Percentiles rank a stretch among this genome's conserved stretches.
phyloP scores from a whole-genome alignment of 257 asterid species.

The Ilex aquifolium region DNA sequence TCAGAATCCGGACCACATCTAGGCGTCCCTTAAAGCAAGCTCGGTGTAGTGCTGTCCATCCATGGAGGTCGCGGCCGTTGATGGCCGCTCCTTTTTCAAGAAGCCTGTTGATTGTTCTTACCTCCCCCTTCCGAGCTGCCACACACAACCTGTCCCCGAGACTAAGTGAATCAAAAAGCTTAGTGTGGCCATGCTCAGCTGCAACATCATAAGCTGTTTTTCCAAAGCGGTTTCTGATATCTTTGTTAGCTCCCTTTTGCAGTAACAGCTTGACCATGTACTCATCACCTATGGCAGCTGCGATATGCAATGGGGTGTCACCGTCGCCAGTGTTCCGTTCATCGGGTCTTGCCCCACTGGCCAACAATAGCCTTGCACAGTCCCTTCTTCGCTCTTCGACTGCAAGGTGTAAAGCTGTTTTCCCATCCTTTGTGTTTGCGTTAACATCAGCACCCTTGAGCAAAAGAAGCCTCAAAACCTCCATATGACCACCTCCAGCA shows the following conservation, averaged over 20 bases:
- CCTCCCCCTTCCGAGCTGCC: slow-evolving; percentile 63
- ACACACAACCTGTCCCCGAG: slow-evolving; percentile 52
- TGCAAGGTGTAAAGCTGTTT: slow-evolving; percentile 54
- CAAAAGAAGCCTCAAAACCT: slow-evolving; percentile 51
- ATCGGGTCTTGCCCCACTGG: slow-evolving; percentile 35
- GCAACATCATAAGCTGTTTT: slow-evolving; percentile 71
- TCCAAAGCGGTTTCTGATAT: slow-evolving; percentile 43
- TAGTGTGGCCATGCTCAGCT: slow-evolving; percentile 60
- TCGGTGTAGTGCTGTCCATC: slow-evolving; percentile 73
- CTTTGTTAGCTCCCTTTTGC: slow-evolving; percentile 65
- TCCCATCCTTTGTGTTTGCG: slow-evolving; percentile 52
- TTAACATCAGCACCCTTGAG: slow-evolving; percentile 54
- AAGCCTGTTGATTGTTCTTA: slow-evolving; percentile 47
- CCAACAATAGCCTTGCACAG: slow-evolving; percentile 50
- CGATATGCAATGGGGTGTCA: slow-evolving; percentile 61
- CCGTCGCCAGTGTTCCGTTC: slow-evolving; percentile 28
- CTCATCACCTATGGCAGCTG: slow-evolving; percentile 55
- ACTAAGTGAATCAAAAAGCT: slow-evolving; percentile 57
- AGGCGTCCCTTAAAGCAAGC: slow-evolving; percentile 59
- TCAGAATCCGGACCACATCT: slow-evolving; percentile 40
- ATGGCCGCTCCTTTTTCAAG: slow-evolving; percentile 57
- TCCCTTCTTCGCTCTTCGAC: slow-evolving; percentile 58
- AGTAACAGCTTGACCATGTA: slow-evolving; percentile 55
- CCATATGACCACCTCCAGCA: slow-evolving; percentile 48
- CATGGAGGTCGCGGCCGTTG: slow-evolving; percentile 62